Evolutionary conservation across 139 green algal genomes (phyloP), one percentile per base, ranked within the genome.

Genomic region (Haematococcus sp.): DNA sequence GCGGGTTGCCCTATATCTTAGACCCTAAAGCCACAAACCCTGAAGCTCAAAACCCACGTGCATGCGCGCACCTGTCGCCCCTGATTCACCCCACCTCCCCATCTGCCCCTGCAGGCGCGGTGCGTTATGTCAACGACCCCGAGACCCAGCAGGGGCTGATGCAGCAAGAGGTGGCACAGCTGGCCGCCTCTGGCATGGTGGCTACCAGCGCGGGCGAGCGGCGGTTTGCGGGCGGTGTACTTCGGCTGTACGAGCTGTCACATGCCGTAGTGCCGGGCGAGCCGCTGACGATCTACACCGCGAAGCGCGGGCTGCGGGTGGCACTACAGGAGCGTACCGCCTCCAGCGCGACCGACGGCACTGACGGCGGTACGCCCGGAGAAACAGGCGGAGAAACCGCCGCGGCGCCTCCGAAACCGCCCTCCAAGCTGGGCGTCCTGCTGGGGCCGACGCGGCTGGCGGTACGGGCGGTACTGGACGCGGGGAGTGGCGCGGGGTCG

Each of bases 191-290:
- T 66, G 71, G 61, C 46, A 68, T 77, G 40, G 60, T 77, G 32
- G 60, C 44, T 2, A 77, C 71, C 35, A 77, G 60, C 61, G 35
- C 61, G 2, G 71, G 71, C 4, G 71, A 77, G 46, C 27, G 71
- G 34, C n/a, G 67, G 17, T 72, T 70, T n/a, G 49, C 59, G 1
- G 71, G 71, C 27, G 63, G 71, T 16, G 19, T 27, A 61, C 63
- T 78, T 15, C n/a, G 3, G n/a, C 30, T 78, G 32, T 78, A 78
- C 33, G 73, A 78, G 64, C 73, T 78, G 32, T 68, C 56, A 19
- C 73, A 78, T 22, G 73, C 63, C 49, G 46, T 73, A 2, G n/a
- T 61, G 32, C 73, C 73, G 11, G 35, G 70, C 11, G 60, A 67
- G 13, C 25, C 30, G 28, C 52, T 73, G 2, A 78, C 63, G 2